Conservation (phyloP, 2,329 filamentous ascomycete genomes). For the Fusarium sp. region DNA sequence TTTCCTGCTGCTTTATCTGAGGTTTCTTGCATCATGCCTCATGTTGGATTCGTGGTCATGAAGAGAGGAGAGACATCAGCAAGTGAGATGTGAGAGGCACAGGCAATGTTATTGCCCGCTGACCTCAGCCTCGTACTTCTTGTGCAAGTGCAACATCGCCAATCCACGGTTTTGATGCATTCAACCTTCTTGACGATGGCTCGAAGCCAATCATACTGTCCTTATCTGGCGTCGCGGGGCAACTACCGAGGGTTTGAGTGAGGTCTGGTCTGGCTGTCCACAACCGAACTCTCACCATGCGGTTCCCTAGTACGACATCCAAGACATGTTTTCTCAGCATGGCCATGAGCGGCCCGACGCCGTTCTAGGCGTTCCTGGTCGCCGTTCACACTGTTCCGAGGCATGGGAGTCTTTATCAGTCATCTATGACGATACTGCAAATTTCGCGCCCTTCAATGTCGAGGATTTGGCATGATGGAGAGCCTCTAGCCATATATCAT, state of each 20-base stretch:
- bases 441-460: background rate
- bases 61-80: background rate
- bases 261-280: slow-evolving; percentile 5
- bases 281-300: slow-evolving; percentile 34
- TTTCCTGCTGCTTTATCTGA: background rate
- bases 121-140: slow-evolving; percentile 5
- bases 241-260: slow-evolving; percentile 26
- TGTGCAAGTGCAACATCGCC: slow-evolving; percentile 30
- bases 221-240: slow-evolving; percentile 12
- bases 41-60: background rate
- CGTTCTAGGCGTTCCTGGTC: slow-evolving; percentile 2
- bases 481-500: slow-evolving; percentile 18
- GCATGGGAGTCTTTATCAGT: background rate
- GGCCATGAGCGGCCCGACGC: slow-evolving; percentile 4
- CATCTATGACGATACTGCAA: background rate
- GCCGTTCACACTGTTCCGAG: background rate
- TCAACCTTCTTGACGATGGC: background rate
- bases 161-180: slow-evolving; percentile 11
- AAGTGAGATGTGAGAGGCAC: background rate
- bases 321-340: slow-evolving; percentile 34
- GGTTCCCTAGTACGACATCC: slow-evolving; percentile 27
- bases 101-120: background rate
- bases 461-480: slow-evolving; percentile 4
- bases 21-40: background rate
- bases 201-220: slow-evolving; percentile 1